Conservation (phyloP, 164 flowering plant species). For the Malania oleifera region DNA sequence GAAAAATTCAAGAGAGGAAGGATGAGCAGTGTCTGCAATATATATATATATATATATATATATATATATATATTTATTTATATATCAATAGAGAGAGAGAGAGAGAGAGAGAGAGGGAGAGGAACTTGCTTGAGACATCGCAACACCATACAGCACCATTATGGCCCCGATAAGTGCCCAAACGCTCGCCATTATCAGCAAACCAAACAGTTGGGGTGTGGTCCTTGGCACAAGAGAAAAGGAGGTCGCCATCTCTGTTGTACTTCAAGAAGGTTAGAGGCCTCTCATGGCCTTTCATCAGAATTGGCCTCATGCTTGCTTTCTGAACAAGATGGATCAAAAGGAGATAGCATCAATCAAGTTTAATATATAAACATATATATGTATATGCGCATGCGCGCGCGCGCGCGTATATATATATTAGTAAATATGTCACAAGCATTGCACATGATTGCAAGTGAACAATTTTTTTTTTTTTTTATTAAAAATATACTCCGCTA, state of each 20-base stretch:
- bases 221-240: slow-evolving; percentile 94
- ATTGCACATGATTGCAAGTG: no score
- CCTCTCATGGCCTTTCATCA: slow-evolving; percentile 98
- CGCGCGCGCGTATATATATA: no score
- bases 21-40: no score
- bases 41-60: no score
- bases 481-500: no score
- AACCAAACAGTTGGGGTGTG: slow-evolving; percentile 90
- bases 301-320: slow-evolving; percentile 70
- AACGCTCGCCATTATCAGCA: slow-evolving; percentile 87
- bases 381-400: no score
- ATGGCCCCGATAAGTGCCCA: slow-evolving; percentile 86
- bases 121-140: slow-evolving; percentile 61
- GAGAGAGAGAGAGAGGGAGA: background rate
- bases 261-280: slow-evolving; percentile 80
- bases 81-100: background rate
- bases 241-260: slow-evolving; percentile 87
- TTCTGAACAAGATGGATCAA: no score
- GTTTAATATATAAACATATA: no score
- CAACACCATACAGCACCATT: slow-evolving; percentile 97
- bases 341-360: no score
- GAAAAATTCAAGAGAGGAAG: background rate
- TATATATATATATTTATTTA: no score
- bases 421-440: no score
- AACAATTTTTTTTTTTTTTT: no score